Base-by-base conservation (phyloP, 495 filamentous ascomycete genomes). In the Aspergillus hancockii region DNA sequence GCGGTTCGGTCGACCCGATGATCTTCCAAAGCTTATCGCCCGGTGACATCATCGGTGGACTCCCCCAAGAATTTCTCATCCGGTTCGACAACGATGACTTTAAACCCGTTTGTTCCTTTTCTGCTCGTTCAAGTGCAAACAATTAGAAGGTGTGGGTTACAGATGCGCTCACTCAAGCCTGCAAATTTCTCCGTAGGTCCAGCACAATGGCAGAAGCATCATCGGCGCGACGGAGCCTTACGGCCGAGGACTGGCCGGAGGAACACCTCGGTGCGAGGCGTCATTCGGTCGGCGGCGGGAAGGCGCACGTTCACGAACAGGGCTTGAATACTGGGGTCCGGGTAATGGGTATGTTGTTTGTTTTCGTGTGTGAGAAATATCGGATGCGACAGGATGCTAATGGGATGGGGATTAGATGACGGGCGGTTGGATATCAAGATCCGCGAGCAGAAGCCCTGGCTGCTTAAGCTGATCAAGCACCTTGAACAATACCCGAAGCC, bases 341-440 rank as follows among this genome's bases (percentile, higher is more conserved):
- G 7, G 62, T 68, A 30, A 53, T 64, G 61, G 66, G 66, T 68
- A 22, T 9, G 52, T 52, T n/a, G 19, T 55, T 8, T 52, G 10
- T n/a, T 22, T 14, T 9, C 5, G n/a, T 38, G 21, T 28, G 10
- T 36, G 19, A 12, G 45, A 3, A 49, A 16, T 6, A 22, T n/a
- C 18, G 38, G 12, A 28, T 28, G 22, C 4, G 21, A 45, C 7
- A 16, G 18, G 5, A 51, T 16, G 41, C 5, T 52, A 50, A 16
- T n/a, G n/a, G n/a, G n/a, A 62, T 47, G 8, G 9, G 46, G 6
- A 0, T 8, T 49, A 69, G 83, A 81, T 61, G 87, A 90, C 71
- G 89, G 88, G 16, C 85, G 89, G 32, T 79, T 92, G 60, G 82
- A 90, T 62, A 91, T 93, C 73, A 85, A 86, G 57, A 88, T 92